phyloP scores from a whole-genome alignment of 176 grass and related monocot genomes.

The Hyparrhenia diplandra region DNA sequence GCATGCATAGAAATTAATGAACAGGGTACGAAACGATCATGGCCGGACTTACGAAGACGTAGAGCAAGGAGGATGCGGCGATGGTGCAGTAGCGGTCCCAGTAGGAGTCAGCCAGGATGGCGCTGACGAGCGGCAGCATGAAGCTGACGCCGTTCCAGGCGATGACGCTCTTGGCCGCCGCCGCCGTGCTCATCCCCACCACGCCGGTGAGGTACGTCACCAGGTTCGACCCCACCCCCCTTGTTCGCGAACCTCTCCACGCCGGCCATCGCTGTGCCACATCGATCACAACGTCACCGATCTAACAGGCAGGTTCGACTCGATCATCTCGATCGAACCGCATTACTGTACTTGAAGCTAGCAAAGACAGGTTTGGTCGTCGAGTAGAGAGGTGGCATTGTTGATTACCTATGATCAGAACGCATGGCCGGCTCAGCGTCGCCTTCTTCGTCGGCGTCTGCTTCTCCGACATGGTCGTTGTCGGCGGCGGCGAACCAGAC shows the following conservation, averaged over 20 bases:
- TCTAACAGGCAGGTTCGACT: constrained; percentile 10
- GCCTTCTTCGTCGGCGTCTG: constrained; percentile 8
- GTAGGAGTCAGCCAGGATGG: constrained; percentile 69
- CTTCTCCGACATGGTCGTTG: constrained; percentile 22
- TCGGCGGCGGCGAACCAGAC: neutral
- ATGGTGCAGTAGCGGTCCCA: constrained; percentile 82
- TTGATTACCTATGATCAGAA: constrained; percentile 73
- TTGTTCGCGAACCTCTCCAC: constrained; percentile 89
- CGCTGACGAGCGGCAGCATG: constrained; percentile 73
- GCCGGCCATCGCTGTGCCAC: constrained; percentile 73
- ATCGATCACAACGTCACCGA: neutral
- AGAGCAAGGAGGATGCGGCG: constrained; percentile 63
- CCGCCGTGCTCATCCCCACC: constrained; percentile 72
- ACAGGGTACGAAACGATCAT: neutral
- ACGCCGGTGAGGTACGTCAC: constrained; percentile 76
- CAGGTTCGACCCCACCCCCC: constrained; percentile 85
- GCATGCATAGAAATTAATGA: neutral
- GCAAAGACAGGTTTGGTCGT: too few relatives aligned
- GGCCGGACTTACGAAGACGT: constrained; percentile 51
- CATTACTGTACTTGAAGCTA: neutral
- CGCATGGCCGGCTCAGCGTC: constrained; percentile 56
- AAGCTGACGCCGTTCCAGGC: constrained; percentile 79
- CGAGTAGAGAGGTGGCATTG: too few relatives aligned
- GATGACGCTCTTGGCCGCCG: constrained; percentile 75
- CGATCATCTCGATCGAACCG: constrained; percentile 26